Percentiles rank a stretch among this genome's conserved stretches.
These are phyloP conservation scores for Hibiscus trionum DNA, from an alignment of 345 rosid genomes.

Conservation along the genomic window DNA sequence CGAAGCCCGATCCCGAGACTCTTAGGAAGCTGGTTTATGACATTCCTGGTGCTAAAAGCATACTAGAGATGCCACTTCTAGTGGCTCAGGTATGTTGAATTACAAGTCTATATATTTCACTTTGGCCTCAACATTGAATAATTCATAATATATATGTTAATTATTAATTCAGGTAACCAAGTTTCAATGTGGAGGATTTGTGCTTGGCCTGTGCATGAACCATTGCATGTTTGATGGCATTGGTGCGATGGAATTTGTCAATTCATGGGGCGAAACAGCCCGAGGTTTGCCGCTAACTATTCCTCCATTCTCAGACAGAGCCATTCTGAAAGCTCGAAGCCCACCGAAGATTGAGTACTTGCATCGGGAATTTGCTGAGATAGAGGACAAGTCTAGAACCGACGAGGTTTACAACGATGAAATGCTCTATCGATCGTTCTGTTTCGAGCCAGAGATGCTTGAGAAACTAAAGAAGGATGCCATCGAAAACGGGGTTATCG, in stretches of 20 bases:
- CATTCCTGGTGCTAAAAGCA: slow-evolving; percentile 68
- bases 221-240: slow-evolving; percentile 85
- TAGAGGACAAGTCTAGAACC: slow-evolving; percentile 46
- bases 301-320: slow-evolving; percentile 54
- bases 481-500: slow-evolving; percentile 40
- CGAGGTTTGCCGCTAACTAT: slow-evolving; percentile 49
- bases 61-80: slow-evolving; percentile 77
- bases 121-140: neutral
- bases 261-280: slow-evolving; percentile 75
- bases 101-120: neutral
- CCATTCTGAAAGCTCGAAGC: slow-evolving; percentile 44
- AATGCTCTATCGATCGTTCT: slow-evolving; percentile 57
- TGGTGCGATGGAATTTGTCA: slow-evolving; percentile 82
- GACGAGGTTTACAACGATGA: slow-evolving; percentile 40
- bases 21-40: slow-evolving; percentile 77
- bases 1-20: slow-evolving; percentile 69
- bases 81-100: slow-evolving; percentile 59
- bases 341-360: slow-evolving; percentile 46
- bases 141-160: neutral
- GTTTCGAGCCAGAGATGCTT: slow-evolving; percentile 61
- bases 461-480: slow-evolving; percentile 50
- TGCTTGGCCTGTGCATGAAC: slow-evolving; percentile 63
- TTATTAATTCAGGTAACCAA: slow-evolving; percentile 50
- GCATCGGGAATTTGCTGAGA: slow-evolving; percentile 62
- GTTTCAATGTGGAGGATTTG: slow-evolving; percentile 76